Evolutionary conservation across 1,284 basidiomycete species (phyloP), one percentile per base, ranked within the genome.

Genomic region (Somion occarium): DNA sequence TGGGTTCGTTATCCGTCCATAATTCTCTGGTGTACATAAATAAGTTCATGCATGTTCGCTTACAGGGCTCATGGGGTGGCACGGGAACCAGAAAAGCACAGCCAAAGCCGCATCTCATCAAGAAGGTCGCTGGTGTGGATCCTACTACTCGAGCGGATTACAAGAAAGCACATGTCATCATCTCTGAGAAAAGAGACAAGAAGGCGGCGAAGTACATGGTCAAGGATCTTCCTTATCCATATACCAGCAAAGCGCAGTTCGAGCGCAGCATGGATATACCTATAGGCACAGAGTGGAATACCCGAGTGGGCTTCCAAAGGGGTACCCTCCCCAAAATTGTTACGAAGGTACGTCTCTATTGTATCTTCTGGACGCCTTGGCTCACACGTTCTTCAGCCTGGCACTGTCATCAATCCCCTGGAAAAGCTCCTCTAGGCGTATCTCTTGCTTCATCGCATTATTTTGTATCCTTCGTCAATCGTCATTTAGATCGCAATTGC

Each of bases 231-330:
- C 96, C 96, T 2, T 91, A 88, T 67, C 96, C 96, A 1, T 99
- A 94, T 67, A 71, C 95, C 3, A 89, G 85, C 65, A 82, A 84
- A 48, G 88, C 86, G 5, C 95, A 98, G 71, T 97, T 90, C 65
- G 91, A 95, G 67, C 81, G 87, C 26, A 82, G 80, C 53, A 85
- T 97, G 77, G 77, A 83, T 39, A 79, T 76, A 47, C 92, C 94
- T 1, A 62, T 98, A 25, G 96, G 96, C 3, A 76, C 76, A 46
- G 96, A 98, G 69, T 98, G 94, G 93, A 97, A 96, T 60, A 95
- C 93, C 1, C 74, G 91, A 24, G 79, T 88, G n/a, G 88, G 80
- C 9, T 91, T 93, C 76, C 91, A 95, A 73, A 76, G 84, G 51
- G 83, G 82, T 51, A 95, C 92, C 23, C 63, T 94, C 56, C 93